Evolutionary conservation across 2,329 filamentous ascomycete genomes (phyloP), one percentile per base, ranked within the genome.

Genomic region (Colletotrichum sp.): DNA sequence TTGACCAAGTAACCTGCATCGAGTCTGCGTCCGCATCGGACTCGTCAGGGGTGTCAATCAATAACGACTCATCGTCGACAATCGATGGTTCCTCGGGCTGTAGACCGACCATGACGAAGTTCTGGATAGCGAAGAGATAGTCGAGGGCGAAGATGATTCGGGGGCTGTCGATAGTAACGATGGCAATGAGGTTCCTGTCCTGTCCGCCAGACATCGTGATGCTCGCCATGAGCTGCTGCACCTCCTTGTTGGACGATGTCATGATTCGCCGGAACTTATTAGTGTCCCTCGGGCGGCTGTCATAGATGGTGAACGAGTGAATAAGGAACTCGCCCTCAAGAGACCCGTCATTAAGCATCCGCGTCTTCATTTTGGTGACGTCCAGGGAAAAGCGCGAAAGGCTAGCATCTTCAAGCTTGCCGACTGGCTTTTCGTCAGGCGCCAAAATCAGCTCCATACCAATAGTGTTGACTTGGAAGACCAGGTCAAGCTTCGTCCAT

Each of bases 191-290:
- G 82, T 93, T 95, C 76, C 93, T 92, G 55, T 98, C 94, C 39
- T 92, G 88, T 5, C 96, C 96, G 18, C 96, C 95, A 1, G 96
- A 96, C 85, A 99, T 98, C 0, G 96, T 98, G 6, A 99, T 88
- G 82, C 95, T 98, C 21, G 97, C 97, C 97, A 99, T 99, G 81
- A 99, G 96, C 80, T 99, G 98, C 83, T 99, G 96, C 62, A 97
- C 96, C 72, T 96, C 94, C 80, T 96, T 96, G 84, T 98, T 99
- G 81, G 96, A 96, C 71, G 98, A 93, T 3, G 96, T 96, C 97
- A 99, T 99, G 86, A 99, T 98, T 84, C 96, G 98, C 67, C 96
- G 93, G 89, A 98, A 99, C 82, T 98, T 98, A 87, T 98, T 99
- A 7, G 94, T 95, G 80, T 98, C 96, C 70, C 92, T 91, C 6